Conservation (phyloP, 345 rosid species). For the Eucalyptus erythrocorys region DNA sequence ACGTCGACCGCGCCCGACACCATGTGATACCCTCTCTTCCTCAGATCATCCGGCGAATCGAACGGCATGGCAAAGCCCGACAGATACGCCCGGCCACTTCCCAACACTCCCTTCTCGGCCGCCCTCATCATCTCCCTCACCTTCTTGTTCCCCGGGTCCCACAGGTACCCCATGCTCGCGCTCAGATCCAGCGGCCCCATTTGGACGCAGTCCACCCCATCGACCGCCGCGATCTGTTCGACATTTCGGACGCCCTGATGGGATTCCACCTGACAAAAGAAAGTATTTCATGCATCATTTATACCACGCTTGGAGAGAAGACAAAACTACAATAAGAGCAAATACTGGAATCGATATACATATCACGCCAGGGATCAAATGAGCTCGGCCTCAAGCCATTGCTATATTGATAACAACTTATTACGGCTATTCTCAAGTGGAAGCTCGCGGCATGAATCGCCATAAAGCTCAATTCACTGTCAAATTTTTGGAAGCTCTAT, state of each 20-base stretch:
- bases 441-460: background rate
- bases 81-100: constrained; percentile 46
- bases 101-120: constrained; percentile 65
- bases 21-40: constrained; percentile 64
- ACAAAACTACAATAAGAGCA: background rate
- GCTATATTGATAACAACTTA: background rate
- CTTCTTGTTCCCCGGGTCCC: constrained; percentile 94
- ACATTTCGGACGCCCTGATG: constrained; percentile 52
- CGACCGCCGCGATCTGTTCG: constrained; percentile 67
- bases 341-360: background rate
- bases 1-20: constrained; percentile 72
- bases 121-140: constrained; percentile 52
- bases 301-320: background rate
- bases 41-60: constrained; percentile 40
- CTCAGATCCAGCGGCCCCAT: constrained; percentile 96
- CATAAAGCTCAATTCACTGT: background rate
- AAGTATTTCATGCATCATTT: background rate
- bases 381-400: background rate
- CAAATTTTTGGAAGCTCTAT: background rate
- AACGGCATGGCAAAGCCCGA: constrained; percentile 67
- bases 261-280: constrained; percentile 35
- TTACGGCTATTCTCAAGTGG: background rate
- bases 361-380: background rate
- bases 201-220: constrained; percentile 87
- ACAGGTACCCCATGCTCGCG: constrained; percentile 73